These are phyloP conservation scores for Chenopodium berlandieri DNA, from an alignment of 148 eudicot species.

Conservation along the genomic window DNA sequence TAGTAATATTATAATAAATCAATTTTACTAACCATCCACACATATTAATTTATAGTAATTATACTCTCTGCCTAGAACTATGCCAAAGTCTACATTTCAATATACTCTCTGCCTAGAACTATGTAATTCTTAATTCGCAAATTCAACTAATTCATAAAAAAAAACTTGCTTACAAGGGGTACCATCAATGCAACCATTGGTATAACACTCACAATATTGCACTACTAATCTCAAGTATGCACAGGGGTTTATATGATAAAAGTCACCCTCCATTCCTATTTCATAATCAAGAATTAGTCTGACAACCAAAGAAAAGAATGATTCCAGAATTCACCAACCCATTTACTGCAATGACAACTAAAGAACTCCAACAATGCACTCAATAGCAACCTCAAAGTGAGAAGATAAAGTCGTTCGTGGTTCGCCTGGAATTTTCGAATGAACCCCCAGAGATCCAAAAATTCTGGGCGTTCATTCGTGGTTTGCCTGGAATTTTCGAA, in stretches of 20 bases:
- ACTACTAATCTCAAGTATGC: not conserved
- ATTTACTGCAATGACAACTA: no score
- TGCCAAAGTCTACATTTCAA: not conserved
- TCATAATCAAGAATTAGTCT: not conserved
- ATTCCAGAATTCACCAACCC: not conserved
- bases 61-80: not conserved
- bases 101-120: not conserved
- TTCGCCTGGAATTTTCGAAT: no score
- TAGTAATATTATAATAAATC: not conserved
- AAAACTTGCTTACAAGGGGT: not conserved
- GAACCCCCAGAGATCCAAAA: no score
- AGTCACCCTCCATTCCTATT: not conserved
- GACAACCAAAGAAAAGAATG: not conserved
- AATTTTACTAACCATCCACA: no score
- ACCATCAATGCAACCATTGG: not conserved
- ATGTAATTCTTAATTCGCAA: not conserved
- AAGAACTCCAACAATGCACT: not conserved
- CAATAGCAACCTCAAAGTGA: not conserved
- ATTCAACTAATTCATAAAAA: not conserved
- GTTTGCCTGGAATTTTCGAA: no score
- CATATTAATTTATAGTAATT: no score
- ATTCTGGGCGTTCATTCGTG: no score
- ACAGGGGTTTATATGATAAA: not conserved
- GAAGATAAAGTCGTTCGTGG: no score
- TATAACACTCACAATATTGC: not conserved